Base-by-base conservation (phyloP, 2,329 filamentous ascomycete genomes). In the Alternaria triticina region DNA sequence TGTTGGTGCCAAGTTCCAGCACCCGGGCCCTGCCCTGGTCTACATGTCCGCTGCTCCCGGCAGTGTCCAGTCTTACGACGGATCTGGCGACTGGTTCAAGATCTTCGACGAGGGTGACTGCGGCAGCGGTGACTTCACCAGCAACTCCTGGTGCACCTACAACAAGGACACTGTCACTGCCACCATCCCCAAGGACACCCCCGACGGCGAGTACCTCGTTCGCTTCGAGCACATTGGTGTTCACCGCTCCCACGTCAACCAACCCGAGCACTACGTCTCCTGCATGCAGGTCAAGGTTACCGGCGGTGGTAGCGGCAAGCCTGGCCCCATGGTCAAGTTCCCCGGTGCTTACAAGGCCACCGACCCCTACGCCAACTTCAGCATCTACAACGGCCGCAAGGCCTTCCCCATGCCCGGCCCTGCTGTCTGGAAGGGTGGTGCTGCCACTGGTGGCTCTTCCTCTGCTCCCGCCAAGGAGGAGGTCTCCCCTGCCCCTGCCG, bases 231-330 rank as follows among this genome's bases (percentile, higher is more conserved):
- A 83, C 61, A 82, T 84, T 44, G 82, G 74, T 44, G 72, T 70
- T 25, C 68, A 70, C 55, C 65, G 65, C 44, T 67, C 81, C 56
- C 69, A 63, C 47, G 66, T 66, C 45, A 70, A 70, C 40, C 74
- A 77, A 57, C 74, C 77, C n/a, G 77, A 83, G 74, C 83, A 83
- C 70, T 84, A 83, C 54, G 69, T 70, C 51, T 73, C 75, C 4
- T 84, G 82, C 71, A 74, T 78, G 1, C 82, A 84, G 72, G 60
- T 84, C 61, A 78, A 80, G 67, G 77, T 84, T 57, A 71, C 71
- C 13, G 75, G 76, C 12, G 71, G 74, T 30, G 77, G 77, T 13
- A 73, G 62, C 49, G 78, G 75, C 49, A 72, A 54, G 10, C 79
- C 80, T 11, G 65, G 69, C n/a, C 76, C 79, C 11, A 69, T 76